These are phyloP conservation scores for Neohortaea acidophila DNA, from an alignment of 495 filamentous ascomycete genomes.

Conservation along the genomic window DNA sequence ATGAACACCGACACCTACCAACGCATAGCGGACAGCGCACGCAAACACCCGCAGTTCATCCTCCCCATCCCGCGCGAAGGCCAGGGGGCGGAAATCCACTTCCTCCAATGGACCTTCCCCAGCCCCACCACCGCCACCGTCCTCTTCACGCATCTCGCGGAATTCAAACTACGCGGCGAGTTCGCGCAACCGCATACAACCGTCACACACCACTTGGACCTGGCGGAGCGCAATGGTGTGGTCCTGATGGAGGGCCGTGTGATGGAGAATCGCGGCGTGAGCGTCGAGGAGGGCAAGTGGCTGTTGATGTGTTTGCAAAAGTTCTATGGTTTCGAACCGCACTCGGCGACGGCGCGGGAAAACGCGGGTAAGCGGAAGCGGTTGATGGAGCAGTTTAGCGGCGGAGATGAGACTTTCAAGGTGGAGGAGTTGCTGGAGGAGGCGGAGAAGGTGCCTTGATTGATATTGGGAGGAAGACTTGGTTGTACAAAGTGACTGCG, in stretches of 20 bases:
- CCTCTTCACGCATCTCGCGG: slow-evolving; percentile 81
- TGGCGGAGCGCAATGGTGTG: slow-evolving; percentile 53
- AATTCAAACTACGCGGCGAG: slow-evolving; percentile 82
- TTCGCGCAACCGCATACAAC: slow-evolving; percentile 85
- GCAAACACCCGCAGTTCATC: slow-evolving; percentile 70
- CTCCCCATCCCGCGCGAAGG: slow-evolving; percentile 58
- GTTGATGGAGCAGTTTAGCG: slow-evolving; percentile 67
- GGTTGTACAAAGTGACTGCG: too few species aligned
- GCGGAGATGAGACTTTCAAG: slow-evolving; percentile 61
- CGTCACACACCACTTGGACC: slow-evolving; percentile 73
- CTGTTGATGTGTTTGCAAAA: slow-evolving; percentile 86
- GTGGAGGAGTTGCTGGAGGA: slow-evolving; percentile 75
- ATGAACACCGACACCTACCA: slow-evolving; percentile 58
- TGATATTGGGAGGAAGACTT: neutral
- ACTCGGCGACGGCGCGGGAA: slow-evolving; percentile 34
- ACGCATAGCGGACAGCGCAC: slow-evolving; percentile 50
- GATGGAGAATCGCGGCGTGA: slow-evolving; percentile 59
- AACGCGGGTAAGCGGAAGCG: slow-evolving; percentile 39
- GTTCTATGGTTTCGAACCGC: slow-evolving; percentile 59
- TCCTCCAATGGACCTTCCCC: slow-evolving; percentile 61
- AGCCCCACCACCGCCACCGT: slow-evolving; percentile 57
- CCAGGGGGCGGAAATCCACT: slow-evolving; percentile 68
- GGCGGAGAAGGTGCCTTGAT: slow-evolving; percentile 50
- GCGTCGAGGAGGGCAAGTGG: slow-evolving; percentile 67
- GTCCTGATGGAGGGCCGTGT: slow-evolving; percentile 77